A percentile compares a stretch with the other conserved stretches of the same genome.
phyloP scores from a whole-genome alignment of 768 basidiomycete species.

The Leccinellum rugosiceps region DNA sequence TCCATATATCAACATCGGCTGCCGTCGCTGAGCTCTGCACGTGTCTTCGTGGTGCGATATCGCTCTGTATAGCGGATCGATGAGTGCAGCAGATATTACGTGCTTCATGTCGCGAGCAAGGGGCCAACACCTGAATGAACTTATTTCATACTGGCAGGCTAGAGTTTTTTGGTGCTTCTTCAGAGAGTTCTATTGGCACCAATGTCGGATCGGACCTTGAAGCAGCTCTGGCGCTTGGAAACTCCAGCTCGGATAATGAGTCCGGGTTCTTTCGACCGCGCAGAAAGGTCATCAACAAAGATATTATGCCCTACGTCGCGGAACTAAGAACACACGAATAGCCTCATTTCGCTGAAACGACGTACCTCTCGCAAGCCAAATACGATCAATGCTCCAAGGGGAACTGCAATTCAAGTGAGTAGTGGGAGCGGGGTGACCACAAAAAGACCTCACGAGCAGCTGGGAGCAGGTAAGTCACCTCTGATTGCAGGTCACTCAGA shows the following conservation, averaged over 20 bases:
- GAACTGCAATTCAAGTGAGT: slow-evolving; percentile 37
- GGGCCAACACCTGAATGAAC: not conserved
- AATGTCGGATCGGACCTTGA: slow-evolving; percentile 14
- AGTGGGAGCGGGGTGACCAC: not conserved
- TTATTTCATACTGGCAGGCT: slow-evolving; percentile 10
- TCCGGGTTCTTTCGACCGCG: slow-evolving; percentile 3
- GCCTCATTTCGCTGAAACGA: not conserved
- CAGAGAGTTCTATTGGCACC: not conserved
- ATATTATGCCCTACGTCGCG: slow-evolving; percentile 36
- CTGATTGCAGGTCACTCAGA: slow-evolving; percentile 24
- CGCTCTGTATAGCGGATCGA: not conserved
- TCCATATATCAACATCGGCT: slow-evolving; percentile 11
- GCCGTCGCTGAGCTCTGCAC: slow-evolving; percentile 1
- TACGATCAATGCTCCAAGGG: slow-evolving; percentile 44
- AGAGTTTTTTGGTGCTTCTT: slow-evolving; percentile 3
- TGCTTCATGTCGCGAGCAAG: slow-evolving; percentile 3
- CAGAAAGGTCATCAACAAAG: slow-evolving; percentile 28
- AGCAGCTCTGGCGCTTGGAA: slow-evolving; percentile 25
- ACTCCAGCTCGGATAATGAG: slow-evolving; percentile 8
- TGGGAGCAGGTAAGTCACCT: slow-evolving; percentile 46
- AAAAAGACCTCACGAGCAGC: slow-evolving; percentile 41
- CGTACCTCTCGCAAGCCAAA: slow-evolving; percentile 50
- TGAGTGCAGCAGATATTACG: not conserved
- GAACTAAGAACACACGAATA: not conserved
- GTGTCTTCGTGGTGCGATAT: not conserved